Percentiles rank a stretch among this genome's conserved stretches.
phyloP scores from a whole-genome alignment of 352 stramenopile species.

The Pythium monospermum region DNA sequence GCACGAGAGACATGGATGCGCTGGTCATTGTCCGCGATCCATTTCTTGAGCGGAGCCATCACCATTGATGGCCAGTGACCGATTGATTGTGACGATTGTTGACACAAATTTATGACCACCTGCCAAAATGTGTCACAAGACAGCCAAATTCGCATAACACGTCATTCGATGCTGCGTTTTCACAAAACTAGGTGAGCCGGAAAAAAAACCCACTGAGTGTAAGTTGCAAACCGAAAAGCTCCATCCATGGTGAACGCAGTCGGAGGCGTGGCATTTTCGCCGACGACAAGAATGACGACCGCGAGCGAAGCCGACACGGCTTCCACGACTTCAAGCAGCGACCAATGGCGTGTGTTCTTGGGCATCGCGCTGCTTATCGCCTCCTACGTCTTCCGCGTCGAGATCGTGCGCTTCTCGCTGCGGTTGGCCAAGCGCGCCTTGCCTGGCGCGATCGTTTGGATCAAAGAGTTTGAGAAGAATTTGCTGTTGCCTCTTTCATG shows the following conservation, averaged over 20 bases:
- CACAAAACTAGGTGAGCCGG: too few relatives aligned
- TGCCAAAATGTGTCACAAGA: too few relatives aligned
- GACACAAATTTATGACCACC: too few relatives aligned
- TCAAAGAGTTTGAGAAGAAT: constrained; percentile 84
- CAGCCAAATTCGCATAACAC: too few relatives aligned
- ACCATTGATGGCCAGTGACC: too few relatives aligned
- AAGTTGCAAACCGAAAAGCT: too few relatives aligned
- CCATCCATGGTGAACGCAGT: too few relatives aligned
- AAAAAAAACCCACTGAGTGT: too few relatives aligned
- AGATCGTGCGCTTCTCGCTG: constrained; percentile 73
- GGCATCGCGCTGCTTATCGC: constrained; percentile 60
- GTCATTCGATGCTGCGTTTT: too few relatives aligned
- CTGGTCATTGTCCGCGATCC: constrained; percentile 30
- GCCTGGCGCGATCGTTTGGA: constrained; percentile 55
- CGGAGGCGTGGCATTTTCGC: too few relatives aligned
- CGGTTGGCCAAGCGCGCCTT: constrained; percentile 54
- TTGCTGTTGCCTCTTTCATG: constrained; percentile 69
- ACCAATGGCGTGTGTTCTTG: constrained; percentile 76
- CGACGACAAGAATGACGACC: too few relatives aligned
- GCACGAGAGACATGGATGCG: constrained; percentile 28
- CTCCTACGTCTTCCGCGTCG: constrained; percentile 69
- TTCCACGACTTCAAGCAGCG: constrained; percentile 23
- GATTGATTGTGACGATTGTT: too few relatives aligned
- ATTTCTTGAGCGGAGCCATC: constrained; percentile 25
- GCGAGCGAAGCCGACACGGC: neutral